Base-by-base conservation (phyloP, 2,329 filamentous ascomycete species). In the Sporothrix schenckii region DNA sequence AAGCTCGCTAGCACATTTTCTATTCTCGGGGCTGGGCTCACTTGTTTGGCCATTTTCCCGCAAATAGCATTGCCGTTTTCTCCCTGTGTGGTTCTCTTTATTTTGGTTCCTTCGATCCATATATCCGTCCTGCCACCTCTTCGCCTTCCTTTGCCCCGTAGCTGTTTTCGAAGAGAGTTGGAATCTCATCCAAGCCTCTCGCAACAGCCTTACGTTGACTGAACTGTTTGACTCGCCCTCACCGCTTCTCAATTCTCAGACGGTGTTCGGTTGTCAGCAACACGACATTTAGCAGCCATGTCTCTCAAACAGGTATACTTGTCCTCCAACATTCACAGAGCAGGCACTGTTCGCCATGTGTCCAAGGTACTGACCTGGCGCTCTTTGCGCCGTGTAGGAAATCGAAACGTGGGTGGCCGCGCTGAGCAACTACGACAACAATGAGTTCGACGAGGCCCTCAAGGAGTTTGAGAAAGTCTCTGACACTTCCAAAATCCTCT, bases 401-500 rank as follows among this genome's bases (percentile, higher is more conserved):
- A 99, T 99, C 81, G 94, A 98, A 83, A 97, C 93, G 66, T 99
- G 95, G 95, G 95, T 98, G 75, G 85, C 90, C 79, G 95, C 95
- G 81, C 88, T 99, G 69, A 89, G 85, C 76, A 90, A 91, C 79
- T 99, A 99, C 83, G 95, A 99, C 82, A 95, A 94, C 82, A 97
- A 97, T 82, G 93, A 99, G 78, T 98, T 97, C 81, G 94, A 98
- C 77, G 91, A 94, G 75, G 89, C 95, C 39, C 83, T 98, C 73
- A 87, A 85, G 76, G 88, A 92, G 72, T 98, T 99, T 78, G 91
- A 92, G 73, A 88, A 86, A 75, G 97, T 99, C 77, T 87, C 91
- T 72, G 95, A 98, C 79, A 99, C 95, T 0, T 97, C 95, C 76
- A 98, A 97, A 84, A 99, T 99, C 73, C 85, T 97, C 72, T 99